phyloP scores from a whole-genome alignment of 1,139 yeast genomes.

The Hemisphaericaspora lyxosophila region DNA sequence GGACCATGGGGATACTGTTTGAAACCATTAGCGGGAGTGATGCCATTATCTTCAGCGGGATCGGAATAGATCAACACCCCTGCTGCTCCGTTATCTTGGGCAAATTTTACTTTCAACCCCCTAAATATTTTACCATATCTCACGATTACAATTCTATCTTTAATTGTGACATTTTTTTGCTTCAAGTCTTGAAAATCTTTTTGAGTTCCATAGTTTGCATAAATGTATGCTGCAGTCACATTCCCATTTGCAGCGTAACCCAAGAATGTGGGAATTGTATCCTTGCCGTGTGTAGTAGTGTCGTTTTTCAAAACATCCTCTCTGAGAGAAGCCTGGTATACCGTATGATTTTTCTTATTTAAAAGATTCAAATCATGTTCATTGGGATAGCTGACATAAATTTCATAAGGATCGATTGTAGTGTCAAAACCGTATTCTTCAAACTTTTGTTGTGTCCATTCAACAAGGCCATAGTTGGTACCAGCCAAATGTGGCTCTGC shows the following conservation, averaged over 20 bases:
- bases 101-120: slow-evolving; percentile 49
- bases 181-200: slow-evolving; percentile 38
- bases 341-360: slow-evolving; percentile 29
- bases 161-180: slow-evolving; percentile 34
- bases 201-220: slow-evolving; percentile 41
- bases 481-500: slow-evolving; percentile 73
- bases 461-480: slow-evolving; percentile 57
- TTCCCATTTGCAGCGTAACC: slow-evolving; percentile 51
- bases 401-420: slow-evolving; percentile 54
- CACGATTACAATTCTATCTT: slow-evolving; percentile 44
- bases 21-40: slow-evolving; percentile 45
- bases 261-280: slow-evolving; percentile 45
- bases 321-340: slow-evolving; percentile 62
- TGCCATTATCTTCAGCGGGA: slow-evolving; percentile 46
- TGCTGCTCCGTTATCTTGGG: slow-evolving; percentile 47
- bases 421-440: slow-evolving; percentile 60
- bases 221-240: slow-evolving; percentile 45
- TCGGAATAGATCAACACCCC: slow-evolving; percentile 46
- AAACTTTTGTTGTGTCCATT: slow-evolving; percentile 64
- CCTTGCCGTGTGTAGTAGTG: slow-evolving; percentile 55
- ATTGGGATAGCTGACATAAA: slow-evolving; percentile 54
- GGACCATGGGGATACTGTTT: slow-evolving; percentile 48
- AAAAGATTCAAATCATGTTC: slow-evolving; percentile 47
- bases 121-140: slow-evolving; percentile 44
- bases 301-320: slow-evolving; percentile 78